phyloP scores from a whole-genome alignment of 768 basidiomycete species.

The Lactifluus echinatus region DNA sequence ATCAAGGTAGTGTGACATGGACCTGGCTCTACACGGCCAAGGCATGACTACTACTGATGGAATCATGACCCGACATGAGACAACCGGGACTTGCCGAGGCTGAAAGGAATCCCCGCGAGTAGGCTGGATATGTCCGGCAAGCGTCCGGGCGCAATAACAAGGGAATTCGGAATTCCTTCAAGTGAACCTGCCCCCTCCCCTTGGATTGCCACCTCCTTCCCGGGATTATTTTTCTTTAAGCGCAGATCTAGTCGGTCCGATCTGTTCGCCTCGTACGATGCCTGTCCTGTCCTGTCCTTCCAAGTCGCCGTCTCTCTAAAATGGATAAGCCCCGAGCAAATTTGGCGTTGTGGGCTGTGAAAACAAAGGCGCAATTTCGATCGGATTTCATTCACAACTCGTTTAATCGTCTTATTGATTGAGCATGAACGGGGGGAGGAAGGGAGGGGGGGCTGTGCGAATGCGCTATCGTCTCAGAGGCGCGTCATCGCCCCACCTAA shows the following conservation, averaged over 20 bases:
- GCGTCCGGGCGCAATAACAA: conserved; percentile 12
- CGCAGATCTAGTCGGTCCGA: conserved; percentile 10
- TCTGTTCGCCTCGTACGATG: background rate
- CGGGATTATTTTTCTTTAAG: conserved; percentile 6
- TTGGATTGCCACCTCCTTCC: background rate
- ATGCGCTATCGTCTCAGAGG: background rate
- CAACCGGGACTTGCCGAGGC: conserved; percentile 7
- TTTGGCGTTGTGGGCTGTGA: conserved; percentile 3
- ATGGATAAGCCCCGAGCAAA: conserved; percentile 13
- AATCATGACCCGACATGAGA: background rate
- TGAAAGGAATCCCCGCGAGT: background rate
- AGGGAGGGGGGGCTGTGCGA: background rate
- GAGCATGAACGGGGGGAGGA: background rate
- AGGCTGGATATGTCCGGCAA: conserved; percentile 7
- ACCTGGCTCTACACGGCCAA: background rate
- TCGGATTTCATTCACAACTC: conserved; percentile 1
- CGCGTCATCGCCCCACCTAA: background rate
- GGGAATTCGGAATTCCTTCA: conserved; percentile 9
- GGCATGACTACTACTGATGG: background rate
- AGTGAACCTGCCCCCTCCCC: background rate
- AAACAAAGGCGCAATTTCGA: conserved; percentile 1
- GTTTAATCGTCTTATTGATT: background rate
- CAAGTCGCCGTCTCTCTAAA: conserved; percentile 16
- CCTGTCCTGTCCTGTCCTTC: background rate
- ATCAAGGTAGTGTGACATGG: conserved; percentile 9